Conservation (phyloP, 1,284 basidiomycete genomes). For the Cryptococcus floricola region DNA sequence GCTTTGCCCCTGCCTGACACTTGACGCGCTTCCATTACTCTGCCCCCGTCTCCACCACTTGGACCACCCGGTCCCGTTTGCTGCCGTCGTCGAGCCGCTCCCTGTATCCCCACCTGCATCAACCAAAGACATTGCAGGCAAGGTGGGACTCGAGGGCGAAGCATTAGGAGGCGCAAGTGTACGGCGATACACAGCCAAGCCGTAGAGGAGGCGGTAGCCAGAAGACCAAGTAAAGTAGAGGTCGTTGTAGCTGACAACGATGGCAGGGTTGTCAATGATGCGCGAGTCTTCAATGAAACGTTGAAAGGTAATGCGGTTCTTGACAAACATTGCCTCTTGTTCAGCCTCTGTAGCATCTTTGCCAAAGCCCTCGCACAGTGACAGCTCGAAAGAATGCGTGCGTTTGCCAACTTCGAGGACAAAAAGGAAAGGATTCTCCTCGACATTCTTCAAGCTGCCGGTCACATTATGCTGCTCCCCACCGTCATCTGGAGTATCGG, state of each 20-base stretch:
- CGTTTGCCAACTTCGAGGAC: conserved; percentile 47
- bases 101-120: conserved; percentile 6
- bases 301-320: conserved; percentile 53
- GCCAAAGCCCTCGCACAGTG: conserved; percentile 44
- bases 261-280: conserved; percentile 52
- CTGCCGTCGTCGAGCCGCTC: too few species aligned
- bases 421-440: conserved; percentile 52
- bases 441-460: conserved; percentile 47
- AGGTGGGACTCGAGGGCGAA: conserved; percentile 3
- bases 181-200: conserved; percentile 52
- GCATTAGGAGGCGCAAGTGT: conserved; percentile 40
- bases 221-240: conserved; percentile 54
- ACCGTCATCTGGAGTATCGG: not conserved
- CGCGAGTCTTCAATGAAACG: conserved; percentile 52
- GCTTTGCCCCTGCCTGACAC: not conserved
- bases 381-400: conserved; percentile 53
- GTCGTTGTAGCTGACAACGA: conserved; percentile 53
- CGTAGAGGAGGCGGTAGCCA: conserved; percentile 52
- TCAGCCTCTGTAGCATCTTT: not conserved
- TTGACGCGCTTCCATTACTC: not conserved
- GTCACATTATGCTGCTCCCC: not conserved
- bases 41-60: conserved; percentile 43
- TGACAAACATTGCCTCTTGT: conserved; percentile 44
- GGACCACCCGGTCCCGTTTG: conserved; percentile 41
- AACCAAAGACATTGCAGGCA: conserved; percentile 14